A percentile compares a stretch with the other conserved stretches of the same genome.
phyloP scores from a whole-genome alignment of 2,329 filamentous ascomycete species.

The Chrysoporthe cubensis region DNA sequence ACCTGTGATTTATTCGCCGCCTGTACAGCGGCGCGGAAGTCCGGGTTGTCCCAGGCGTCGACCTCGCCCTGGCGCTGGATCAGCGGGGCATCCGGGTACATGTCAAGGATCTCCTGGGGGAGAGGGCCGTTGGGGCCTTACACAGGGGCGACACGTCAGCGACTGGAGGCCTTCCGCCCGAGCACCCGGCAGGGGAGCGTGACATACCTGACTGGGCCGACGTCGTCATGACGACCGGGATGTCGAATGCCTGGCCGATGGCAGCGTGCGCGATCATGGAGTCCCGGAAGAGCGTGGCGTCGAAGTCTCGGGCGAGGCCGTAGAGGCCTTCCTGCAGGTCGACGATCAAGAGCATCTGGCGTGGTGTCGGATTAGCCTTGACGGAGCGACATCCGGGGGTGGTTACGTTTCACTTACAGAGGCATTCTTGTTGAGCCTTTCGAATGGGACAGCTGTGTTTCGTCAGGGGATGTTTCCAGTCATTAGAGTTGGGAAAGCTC shows the following conservation, averaged over 20 bases:
- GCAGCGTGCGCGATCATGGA: slow-evolving; percentile 70
- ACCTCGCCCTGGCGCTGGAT: slow-evolving; percentile 73
- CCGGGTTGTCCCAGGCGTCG: slow-evolving; percentile 75
- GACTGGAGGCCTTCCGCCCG: slow-evolving; percentile 6
- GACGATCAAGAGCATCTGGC: slow-evolving; percentile 58
- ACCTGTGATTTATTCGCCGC: slow-evolving; percentile 70
- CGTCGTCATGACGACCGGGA: slow-evolving; percentile 72
- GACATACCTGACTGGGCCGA: slow-evolving; percentile 59
- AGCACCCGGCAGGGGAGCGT: not conserved
- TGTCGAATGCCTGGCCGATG: slow-evolving; percentile 66
- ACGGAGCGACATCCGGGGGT: not conserved
- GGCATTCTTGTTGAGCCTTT: slow-evolving; percentile 38
- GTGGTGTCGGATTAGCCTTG: not conserved
- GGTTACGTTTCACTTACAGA: slow-evolving; percentile 30
- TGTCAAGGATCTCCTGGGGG: slow-evolving; percentile 68
- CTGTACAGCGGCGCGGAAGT: slow-evolving; percentile 68
- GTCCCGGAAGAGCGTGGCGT: slow-evolving; percentile 66
- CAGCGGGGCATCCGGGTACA: slow-evolving; percentile 69
- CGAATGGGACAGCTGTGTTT: slow-evolving; percentile 31
- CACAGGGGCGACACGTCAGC: not conserved
- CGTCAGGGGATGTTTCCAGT: not conserved
- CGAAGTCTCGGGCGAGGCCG: slow-evolving; percentile 66
- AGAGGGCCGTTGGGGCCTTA: slow-evolving; percentile 71
- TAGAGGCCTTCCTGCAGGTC: slow-evolving; percentile 65
- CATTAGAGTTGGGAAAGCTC: not conserved